These are phyloP conservation scores for Leccinum broughii DNA, from an alignment of 768 basidiomycete species.

Conservation along the genomic window DNA sequence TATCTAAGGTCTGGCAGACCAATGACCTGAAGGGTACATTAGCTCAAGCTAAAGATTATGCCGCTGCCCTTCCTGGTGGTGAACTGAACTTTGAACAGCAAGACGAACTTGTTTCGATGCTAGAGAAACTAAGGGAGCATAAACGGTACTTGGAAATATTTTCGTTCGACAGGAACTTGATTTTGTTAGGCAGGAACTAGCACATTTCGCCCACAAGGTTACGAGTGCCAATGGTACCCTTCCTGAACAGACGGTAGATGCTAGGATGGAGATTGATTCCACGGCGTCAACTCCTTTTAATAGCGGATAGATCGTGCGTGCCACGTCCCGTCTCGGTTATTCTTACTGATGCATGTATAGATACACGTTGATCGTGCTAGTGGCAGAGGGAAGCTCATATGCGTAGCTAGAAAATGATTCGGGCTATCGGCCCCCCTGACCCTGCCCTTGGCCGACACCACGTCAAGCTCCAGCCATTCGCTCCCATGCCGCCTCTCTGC, in stretches of 20 bases:
- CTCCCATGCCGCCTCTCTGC: too few species aligned
- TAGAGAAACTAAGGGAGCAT: constrained; percentile 60
- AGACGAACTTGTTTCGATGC: constrained; percentile 67
- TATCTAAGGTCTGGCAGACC: constrained; percentile 46
- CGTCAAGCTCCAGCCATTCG: too few species aligned
- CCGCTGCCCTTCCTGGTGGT: constrained; percentile 64
- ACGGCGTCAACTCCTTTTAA: constrained; percentile 68
- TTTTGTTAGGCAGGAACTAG: constrained; percentile 51
- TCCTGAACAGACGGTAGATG: constrained; percentile 27
- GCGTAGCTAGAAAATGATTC: too few species aligned
- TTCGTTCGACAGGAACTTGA: neutral
- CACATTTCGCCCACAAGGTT: constrained; percentile 48
- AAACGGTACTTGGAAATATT: constrained; percentile 36
- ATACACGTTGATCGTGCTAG: too few species aligned
- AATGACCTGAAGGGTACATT: constrained; percentile 67
- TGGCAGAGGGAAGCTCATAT: too few species aligned
- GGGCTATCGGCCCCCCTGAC: too few species aligned
- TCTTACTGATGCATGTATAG: too few species aligned
- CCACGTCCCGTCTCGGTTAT: too few species aligned
- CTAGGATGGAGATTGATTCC: constrained; percentile 70
- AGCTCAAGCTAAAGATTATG: constrained; percentile 58
- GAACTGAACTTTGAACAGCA: constrained; percentile 70
- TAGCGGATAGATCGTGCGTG: neutral
- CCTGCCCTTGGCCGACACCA: too few species aligned
- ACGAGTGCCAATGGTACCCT: constrained; percentile 35